Conservation (phyloP, 371 early-diverging fungal species). For the Rhizopus delemar region DNA sequence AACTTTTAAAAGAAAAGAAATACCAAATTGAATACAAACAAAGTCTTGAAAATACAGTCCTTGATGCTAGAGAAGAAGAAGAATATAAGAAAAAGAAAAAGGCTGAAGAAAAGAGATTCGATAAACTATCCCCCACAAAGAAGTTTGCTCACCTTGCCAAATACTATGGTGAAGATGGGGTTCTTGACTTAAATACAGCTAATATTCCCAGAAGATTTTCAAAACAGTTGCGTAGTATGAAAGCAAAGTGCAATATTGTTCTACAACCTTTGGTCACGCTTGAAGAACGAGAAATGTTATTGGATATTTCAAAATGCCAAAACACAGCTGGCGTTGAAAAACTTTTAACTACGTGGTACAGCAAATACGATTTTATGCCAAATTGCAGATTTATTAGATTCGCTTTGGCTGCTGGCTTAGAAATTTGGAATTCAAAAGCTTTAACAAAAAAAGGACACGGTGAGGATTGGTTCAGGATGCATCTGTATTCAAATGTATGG, state of each 20-base stretch:
- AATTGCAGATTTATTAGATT: slow-evolving; percentile 15
- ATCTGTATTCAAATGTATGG: slow-evolving; percentile 16
- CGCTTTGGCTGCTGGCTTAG: slow-evolving; percentile 6
- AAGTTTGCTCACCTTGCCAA: slow-evolving; percentile 10
- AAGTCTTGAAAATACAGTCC: slow-evolving; percentile 6
- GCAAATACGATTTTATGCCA: background rate
- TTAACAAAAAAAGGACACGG: slow-evolving; percentile 6
- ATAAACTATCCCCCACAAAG: background rate
- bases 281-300: slow-evolving; percentile 16
- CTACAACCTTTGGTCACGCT: slow-evolving; percentile 12
- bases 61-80: slow-evolving; percentile 13
- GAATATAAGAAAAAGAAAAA: slow-evolving; percentile 6
- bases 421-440: slow-evolving; percentile 13
- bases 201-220: slow-evolving; percentile 6
- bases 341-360: slow-evolving; percentile 10
- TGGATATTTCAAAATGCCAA: slow-evolving; percentile 11
- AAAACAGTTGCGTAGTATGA: slow-evolving; percentile 4
- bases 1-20: slow-evolving; percentile 8
- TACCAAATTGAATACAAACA: slow-evolving; percentile 6
- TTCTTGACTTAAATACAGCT: slow-evolving; percentile 1
- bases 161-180: slow-evolving; percentile 8
- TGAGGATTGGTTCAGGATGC: slow-evolving; percentile 9
- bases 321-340: background rate
- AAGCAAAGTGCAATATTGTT: background rate
- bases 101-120: slow-evolving; percentile 9